Conservation (phyloP, 2,329 filamentous ascomycete species). For the Cryphonectria carpinicola region DNA sequence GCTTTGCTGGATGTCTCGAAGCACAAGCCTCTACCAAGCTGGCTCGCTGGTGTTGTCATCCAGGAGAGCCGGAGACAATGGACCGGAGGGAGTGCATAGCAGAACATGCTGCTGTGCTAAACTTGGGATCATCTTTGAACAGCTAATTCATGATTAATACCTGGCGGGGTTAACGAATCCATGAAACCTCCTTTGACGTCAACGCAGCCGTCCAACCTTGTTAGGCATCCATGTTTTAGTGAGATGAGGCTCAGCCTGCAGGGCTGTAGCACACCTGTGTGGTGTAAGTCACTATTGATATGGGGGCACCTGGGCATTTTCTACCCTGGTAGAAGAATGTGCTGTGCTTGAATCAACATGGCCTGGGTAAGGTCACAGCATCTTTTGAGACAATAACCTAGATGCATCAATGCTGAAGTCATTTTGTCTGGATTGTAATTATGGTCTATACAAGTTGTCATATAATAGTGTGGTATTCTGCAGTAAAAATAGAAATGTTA, state of each 20-base stretch:
- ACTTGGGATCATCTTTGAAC: neutral
- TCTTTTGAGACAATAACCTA: no score
- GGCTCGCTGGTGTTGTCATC: neutral
- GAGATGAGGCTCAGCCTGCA: neutral
- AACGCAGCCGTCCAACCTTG: neutral
- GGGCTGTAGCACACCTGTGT: neutral
- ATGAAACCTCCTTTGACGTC: slow-evolving; percentile 7
- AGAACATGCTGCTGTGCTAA: slow-evolving; percentile 1
- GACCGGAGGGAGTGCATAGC: neutral
- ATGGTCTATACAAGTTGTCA: no score
- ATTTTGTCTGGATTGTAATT: no score
- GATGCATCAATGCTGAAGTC: no score
- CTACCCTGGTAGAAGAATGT: no score
- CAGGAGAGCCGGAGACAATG: neutral
- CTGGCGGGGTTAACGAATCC: neutral
- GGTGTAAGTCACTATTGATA: no score
- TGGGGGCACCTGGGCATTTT: no score
- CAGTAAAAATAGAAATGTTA: no score
- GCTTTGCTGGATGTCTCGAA: neutral
- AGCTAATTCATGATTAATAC: no score
- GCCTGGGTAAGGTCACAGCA: no score
- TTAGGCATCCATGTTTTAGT: neutral
- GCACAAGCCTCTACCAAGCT: neutral
- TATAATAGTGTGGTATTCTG: no score
- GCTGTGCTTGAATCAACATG: no score